These are phyloP conservation scores for Xylaria hypoxylon DNA, from an alignment of 2,329 filamentous ascomycete species.

Conservation along the genomic window DNA sequence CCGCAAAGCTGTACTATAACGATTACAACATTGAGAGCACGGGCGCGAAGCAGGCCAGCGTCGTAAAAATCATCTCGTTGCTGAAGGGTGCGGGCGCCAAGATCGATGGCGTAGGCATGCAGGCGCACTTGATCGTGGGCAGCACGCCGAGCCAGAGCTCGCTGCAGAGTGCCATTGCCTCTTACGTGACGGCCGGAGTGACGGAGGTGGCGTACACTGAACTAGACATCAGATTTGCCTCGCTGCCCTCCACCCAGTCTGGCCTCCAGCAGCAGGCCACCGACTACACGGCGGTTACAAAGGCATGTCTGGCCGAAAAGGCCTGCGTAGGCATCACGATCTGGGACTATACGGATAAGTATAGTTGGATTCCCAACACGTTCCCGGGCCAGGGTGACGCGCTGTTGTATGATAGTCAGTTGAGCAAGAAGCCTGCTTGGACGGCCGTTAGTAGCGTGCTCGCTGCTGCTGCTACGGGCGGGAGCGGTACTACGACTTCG, in stretches of 20 bases:
- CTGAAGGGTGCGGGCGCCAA: conserved; percentile 62
- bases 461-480: conserved; percentile 47
- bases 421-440: conserved; percentile 56
- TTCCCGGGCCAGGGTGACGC: conserved; percentile 55
- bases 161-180: conserved; percentile 59
- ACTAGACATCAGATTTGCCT: conserved; percentile 66
- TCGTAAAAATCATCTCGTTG: conserved; percentile 59
- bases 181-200: conserved; percentile 63
- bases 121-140: conserved; percentile 70
- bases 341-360: conserved; percentile 58
- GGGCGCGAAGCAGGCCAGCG: conserved; percentile 59
- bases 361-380: conserved; percentile 55
- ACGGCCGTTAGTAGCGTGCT: conserved; percentile 53
- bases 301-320: conserved; percentile 52
- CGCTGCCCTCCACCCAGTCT: conserved; percentile 57
- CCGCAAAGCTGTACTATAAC: conserved; percentile 68
- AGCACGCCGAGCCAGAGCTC: conserved; percentile 59
- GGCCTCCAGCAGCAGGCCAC: conserved; percentile 59
- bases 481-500: conserved; percentile 22
- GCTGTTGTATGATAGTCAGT: conserved; percentile 53
- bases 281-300: conserved; percentile 57
- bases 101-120: conserved; percentile 72
- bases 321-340: conserved; percentile 58
- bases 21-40: conserved; percentile 71
- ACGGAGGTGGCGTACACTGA: conserved; percentile 70